These are phyloP conservation scores for Mycena capillaripes DNA, from an alignment of 768 basidiomycete species.

Conservation along the genomic window DNA sequence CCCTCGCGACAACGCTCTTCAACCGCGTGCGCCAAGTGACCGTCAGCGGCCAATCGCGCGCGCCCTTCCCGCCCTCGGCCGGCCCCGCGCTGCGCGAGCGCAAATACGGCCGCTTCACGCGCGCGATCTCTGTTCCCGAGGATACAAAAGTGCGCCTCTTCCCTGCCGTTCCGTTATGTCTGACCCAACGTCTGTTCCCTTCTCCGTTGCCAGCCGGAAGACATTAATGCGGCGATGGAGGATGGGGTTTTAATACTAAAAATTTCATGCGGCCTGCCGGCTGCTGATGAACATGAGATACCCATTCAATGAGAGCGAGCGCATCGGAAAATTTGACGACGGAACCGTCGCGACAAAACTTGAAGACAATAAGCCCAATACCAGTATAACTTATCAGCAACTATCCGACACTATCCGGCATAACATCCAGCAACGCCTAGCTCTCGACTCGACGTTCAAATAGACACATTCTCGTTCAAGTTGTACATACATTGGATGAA, in stretches of 20 bases:
- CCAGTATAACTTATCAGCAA: conserved; percentile 13
- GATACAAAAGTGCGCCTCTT: conserved; percentile 66
- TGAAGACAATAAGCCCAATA: not conserved
- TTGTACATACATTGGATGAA: not conserved
- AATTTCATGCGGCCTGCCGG: conserved; percentile 65
- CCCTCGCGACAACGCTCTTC: conserved; percentile 71
- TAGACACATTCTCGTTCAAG: not conserved
- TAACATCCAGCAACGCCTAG: not conserved
- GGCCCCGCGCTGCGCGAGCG: conserved; percentile 49
- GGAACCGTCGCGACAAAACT: no score
- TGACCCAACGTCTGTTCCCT: conserved; percentile 31
- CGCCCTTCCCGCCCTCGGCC: conserved; percentile 51
- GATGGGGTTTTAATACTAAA: conserved; percentile 73
- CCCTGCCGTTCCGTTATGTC: conserved; percentile 31
- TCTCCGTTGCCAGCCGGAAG: no score
- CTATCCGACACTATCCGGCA: not conserved
- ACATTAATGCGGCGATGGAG: conserved; percentile 65
- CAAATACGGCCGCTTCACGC: no score
- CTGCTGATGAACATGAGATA: conserved; percentile 64
- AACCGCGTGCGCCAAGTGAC: conserved; percentile 75
- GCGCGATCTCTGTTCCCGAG: conserved; percentile 67
- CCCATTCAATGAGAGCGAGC: no score
- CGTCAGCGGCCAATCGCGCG: conserved; percentile 61
- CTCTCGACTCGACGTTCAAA: not conserved
- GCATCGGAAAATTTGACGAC: no score